Base-by-base conservation (phyloP, 805 yeast genomes). In the Starmerella scarabaei region DNA sequence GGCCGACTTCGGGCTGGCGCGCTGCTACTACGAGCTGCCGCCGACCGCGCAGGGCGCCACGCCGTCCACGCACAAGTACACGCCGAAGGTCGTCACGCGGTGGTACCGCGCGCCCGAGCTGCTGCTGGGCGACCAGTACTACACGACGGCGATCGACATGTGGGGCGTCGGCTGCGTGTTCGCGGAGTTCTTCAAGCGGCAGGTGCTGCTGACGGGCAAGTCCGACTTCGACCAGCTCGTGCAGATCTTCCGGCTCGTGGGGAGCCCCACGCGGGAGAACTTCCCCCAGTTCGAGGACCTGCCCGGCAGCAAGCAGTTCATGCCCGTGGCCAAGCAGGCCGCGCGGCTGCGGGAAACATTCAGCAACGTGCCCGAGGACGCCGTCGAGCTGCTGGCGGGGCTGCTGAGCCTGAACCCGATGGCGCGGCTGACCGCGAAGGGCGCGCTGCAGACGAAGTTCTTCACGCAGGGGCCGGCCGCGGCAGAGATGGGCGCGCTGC, bases 21-120 rank as follows among this genome's bases (percentile, higher is more conserved):
- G 97, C 47, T 58, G 67, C 16, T 81, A 75, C 56, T 70, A 67
- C 41, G 93, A 85, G 1, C 57, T 63, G 3, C 63, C 67, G 0
- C 93, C 93, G 1, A 64, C 63, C 12, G 45, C 61, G 3, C 65
- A 64, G 0, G 68, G 69, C 33, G 70, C 73, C 1, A 63, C 64
- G 0, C 60, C 57, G 6, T 65, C 65, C 3, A 45, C 52, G 2
- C 53, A 59, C 5, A 54, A 63, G 24, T 70, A 73, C 48, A 75
- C 82, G 0, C 68, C 72, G n/a, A 67, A 73, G 40, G 98, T 91
- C 2, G 97, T 91, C 29, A 91, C 98, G 0, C 63, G 98, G 48
- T 91, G 98, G 98, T 91, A 93, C 60, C 67, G 98, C 43, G 93
- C 98, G 1, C 98, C 97, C 0, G 98, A 88, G 58, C 66, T 91